Evolutionary conservation across 805 yeast genomes (phyloP).

Genomic region (Saitoella complicata): DNA sequence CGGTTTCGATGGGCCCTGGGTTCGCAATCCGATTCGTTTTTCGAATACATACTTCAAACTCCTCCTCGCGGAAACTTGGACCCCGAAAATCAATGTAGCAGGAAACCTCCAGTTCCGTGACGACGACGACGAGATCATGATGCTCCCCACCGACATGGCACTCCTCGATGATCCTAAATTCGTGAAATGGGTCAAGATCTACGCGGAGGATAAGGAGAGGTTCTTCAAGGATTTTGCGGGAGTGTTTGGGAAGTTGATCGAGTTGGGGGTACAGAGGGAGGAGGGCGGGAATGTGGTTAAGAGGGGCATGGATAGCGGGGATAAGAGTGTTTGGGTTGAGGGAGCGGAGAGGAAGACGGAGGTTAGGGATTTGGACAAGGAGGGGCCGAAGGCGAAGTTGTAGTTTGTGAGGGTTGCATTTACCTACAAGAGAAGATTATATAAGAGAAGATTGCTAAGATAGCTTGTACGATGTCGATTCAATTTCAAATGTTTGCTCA

Average conservation of each 20-base stretch:
- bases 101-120: slow-evolving; percentile 38
- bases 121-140: slow-evolving; percentile 56
- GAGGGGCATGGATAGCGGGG: not conserved
- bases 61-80: slow-evolving; percentile 40
- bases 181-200: slow-evolving; percentile 43
- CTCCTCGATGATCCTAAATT: slow-evolving; percentile 46
- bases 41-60: slow-evolving; percentile 57
- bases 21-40: slow-evolving; percentile 58
- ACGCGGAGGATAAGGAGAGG: slow-evolving; percentile 46
- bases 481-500: too few species aligned
- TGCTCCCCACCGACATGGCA: slow-evolving; percentile 72
- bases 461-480: too few species aligned
- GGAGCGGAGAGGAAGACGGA: not conserved
- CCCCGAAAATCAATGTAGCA: slow-evolving; percentile 22
- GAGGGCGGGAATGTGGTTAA: slow-evolving; percentile 18
- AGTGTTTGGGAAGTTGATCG: slow-evolving; percentile 56
- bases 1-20: slow-evolving; percentile 80
- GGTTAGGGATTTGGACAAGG: not conserved
- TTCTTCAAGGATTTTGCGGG: slow-evolving; percentile 50
- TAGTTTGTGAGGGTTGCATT: too few species aligned
- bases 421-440: too few species aligned
- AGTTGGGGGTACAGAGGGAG: slow-evolving; percentile 59
- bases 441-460: too few species aligned
- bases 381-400: too few species aligned
- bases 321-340: not conserved